Evolutionary conservation across 192 early-diverging fungal genomes (phyloP).

Genomic region (Coemansia nantahalensis): DNA sequence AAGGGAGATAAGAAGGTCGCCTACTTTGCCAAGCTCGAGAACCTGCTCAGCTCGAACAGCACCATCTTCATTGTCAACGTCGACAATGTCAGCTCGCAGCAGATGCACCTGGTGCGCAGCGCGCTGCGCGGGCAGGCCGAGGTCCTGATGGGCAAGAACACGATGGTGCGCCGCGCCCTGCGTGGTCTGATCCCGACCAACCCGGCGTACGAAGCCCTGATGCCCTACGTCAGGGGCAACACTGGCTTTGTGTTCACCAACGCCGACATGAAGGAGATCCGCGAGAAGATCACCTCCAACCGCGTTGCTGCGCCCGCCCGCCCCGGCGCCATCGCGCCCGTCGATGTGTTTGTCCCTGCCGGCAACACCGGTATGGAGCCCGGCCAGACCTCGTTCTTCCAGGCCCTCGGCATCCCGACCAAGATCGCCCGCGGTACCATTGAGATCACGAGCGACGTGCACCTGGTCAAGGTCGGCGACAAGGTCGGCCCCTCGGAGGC

Average conservation of each 20-base stretch:
- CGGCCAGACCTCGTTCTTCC: constrained; percentile 99
- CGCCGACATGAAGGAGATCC: constrained; percentile 90
- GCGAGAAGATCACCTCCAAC: constrained; percentile 88
- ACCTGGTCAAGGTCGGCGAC: constrained; percentile 82
- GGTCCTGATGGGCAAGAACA: constrained; percentile 99
- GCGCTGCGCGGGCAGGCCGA: constrained; percentile 86
- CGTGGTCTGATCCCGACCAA: constrained; percentile 63
- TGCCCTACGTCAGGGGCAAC: constrained; percentile 90
- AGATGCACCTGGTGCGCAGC: constrained; percentile 98
- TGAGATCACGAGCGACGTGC: constrained; percentile 97
- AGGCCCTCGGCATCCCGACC: constrained; percentile 99
- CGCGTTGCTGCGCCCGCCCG: constrained; percentile 96
- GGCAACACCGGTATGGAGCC: constrained; percentile 99
- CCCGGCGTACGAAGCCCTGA: constrained; percentile 82
- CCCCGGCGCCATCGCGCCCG: constrained; percentile 91
- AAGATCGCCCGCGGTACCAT: constrained; percentile 99
- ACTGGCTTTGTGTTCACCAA: constrained; percentile 99
- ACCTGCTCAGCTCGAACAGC: constrained; percentile 83
- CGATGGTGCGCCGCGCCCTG: constrained; percentile 93
- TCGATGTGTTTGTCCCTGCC: constrained; percentile 89
- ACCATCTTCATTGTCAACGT: constrained; percentile 99
- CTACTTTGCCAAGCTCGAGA: constrained; percentile 93
- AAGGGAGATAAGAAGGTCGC: constrained; percentile 84
- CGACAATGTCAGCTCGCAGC: constrained; percentile 99
- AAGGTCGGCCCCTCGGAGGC: constrained; percentile 99